A percentile compares a stretch with the other conserved stretches of the same genome.
These are phyloP conservation scores for Phytophthora fragariae DNA, from an alignment of 352 stramenopile species.

Conservation along the genomic window DNA sequence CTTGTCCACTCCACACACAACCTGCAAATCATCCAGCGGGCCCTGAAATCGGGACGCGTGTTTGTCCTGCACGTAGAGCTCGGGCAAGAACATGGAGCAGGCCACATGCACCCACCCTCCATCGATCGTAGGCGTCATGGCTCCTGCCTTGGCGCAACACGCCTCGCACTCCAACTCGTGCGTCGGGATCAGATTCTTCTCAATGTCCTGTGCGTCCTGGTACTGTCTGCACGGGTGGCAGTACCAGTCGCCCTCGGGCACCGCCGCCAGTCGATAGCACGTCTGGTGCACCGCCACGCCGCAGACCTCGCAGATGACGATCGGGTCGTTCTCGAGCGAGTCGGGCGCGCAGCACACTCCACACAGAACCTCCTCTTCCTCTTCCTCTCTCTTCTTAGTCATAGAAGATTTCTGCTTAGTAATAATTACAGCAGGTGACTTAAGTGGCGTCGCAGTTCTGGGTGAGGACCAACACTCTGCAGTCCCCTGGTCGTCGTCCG, in stretches of 20 bases:
- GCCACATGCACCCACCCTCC: slow-evolving; percentile 76
- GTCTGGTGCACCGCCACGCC: slow-evolving; percentile 78
- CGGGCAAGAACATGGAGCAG: slow-evolving; percentile 84
- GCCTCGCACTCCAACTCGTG: slow-evolving; percentile 65
- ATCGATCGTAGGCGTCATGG: slow-evolving; percentile 55
- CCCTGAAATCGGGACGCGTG: slow-evolving; percentile 30
- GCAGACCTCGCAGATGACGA: slow-evolving; percentile 86
- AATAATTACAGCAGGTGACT: not conserved
- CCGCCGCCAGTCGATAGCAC: slow-evolving; percentile 73
- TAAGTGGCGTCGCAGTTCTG: not conserved
- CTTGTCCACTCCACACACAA: slow-evolving; percentile 69
- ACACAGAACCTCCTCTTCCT: slow-evolving; percentile 65
- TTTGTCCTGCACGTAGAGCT: slow-evolving; percentile 61
- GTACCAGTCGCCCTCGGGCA: slow-evolving; percentile 83
- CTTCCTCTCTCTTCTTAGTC: slow-evolving; percentile 9
- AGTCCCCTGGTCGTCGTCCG: slow-evolving; percentile 28
- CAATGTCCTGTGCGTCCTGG: slow-evolving; percentile 47
- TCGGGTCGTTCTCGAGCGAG: slow-evolving; percentile 75
- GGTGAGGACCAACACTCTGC: slow-evolving; percentile 15
- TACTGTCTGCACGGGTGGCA: slow-evolving; percentile 74
- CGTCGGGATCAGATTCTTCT: slow-evolving; percentile 57
- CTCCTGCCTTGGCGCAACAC: slow-evolving; percentile 61
- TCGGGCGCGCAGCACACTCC: slow-evolving; percentile 71
- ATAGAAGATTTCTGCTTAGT: not conserved
- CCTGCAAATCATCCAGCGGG: slow-evolving; percentile 52